Base-by-base conservation (phyloP, 805 yeast genomes). In the Candida odintsovae region DNA sequence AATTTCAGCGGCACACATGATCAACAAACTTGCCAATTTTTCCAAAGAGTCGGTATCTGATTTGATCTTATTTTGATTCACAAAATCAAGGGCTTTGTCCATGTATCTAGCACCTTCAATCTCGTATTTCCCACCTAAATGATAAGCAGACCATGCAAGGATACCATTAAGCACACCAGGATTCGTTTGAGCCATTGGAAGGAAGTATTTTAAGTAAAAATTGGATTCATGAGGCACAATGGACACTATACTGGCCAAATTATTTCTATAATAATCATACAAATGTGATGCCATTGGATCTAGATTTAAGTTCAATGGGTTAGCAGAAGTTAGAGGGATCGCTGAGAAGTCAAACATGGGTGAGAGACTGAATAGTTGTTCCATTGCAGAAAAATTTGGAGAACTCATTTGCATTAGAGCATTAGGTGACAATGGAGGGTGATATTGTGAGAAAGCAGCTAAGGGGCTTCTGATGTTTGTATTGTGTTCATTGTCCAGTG, bases 1-100 rank as follows among this genome's bases (percentile, higher is more conserved):
- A 44, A 87, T 84, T 58, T 86, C 90, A 1, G 87, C 90, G n/a
- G 85, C 88, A 53, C 86, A 77, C 43, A 86, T 69, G 43, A 87
- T 77, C 50, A 86, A 64, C 44, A 83, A 68, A 16, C 83, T 77
- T 1, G 95, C 90, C 40, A 86, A 60, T 49, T 82, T 73, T 51
- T 55, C 67, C 43, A 63, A 49, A 48, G 55, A 52, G 11, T 58
- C 59, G 18, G 50, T 40, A 29, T 61, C 61, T 3, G 51, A 46
- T 33, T 41, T 46, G n/a, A 51, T 47, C 4, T 71, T 70, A 3
- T 64, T 62, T 3, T 57, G 56, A 29, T 63, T 60, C 39, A 77
- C 62, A 50, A 71, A 74, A 36, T 67, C 64, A 15, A 78, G 56
- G 0, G 85, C 80, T 49, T 65, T 60, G 18, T 71, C 65, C 42